Evolutionary conservation across 257 asterid genomes (phyloP).

Genomic region (Hygrophila difformis): DNA sequence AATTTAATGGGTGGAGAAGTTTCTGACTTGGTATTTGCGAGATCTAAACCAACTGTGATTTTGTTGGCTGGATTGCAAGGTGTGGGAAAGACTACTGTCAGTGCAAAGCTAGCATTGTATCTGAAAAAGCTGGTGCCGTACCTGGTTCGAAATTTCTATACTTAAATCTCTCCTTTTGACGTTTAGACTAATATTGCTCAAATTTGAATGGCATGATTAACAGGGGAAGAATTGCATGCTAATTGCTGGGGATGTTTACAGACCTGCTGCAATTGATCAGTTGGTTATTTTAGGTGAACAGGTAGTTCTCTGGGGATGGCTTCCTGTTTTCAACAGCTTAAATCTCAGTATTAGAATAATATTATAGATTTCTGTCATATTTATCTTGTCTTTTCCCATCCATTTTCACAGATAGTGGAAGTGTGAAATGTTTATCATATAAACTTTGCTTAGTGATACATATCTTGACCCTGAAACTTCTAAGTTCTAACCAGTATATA

Average conservation of each 20-base stretch:
- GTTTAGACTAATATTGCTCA: slow-evolving; percentile 17
- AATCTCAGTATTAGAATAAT: background rate
- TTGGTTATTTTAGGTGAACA: slow-evolving; percentile 75
- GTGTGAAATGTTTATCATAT: no score
- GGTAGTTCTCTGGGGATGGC: slow-evolving; percentile 23
- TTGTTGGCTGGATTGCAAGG: slow-evolving; percentile 97
- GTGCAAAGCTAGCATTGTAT: slow-evolving; percentile 92
- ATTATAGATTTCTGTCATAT: background rate
- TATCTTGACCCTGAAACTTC: no score
- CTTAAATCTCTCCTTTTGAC: slow-evolving; percentile 5
- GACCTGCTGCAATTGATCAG: slow-evolving; percentile 99
- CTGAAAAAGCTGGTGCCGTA: slow-evolving; percentile 78
- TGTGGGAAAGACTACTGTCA: slow-evolving; percentile 98
- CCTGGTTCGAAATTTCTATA: slow-evolving; percentile 2
- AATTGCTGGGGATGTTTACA: slow-evolving; percentile 93
- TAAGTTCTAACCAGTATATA: no score
- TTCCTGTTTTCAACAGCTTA: slow-evolving; percentile 5
- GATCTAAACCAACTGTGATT: slow-evolving; percentile 73
- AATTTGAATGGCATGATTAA: slow-evolving; percentile 13
- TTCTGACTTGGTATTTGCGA: slow-evolving; percentile 77
- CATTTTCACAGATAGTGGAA: no score
- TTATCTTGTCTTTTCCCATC: no score
- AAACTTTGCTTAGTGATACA: no score
- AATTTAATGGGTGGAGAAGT: slow-evolving; percentile 95
- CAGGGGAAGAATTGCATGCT: slow-evolving; percentile 99